These are phyloP conservation scores for Ceratobasidium sp. DNA, from an alignment of 1,284 basidiomycete species.

Conservation along the genomic window DNA sequence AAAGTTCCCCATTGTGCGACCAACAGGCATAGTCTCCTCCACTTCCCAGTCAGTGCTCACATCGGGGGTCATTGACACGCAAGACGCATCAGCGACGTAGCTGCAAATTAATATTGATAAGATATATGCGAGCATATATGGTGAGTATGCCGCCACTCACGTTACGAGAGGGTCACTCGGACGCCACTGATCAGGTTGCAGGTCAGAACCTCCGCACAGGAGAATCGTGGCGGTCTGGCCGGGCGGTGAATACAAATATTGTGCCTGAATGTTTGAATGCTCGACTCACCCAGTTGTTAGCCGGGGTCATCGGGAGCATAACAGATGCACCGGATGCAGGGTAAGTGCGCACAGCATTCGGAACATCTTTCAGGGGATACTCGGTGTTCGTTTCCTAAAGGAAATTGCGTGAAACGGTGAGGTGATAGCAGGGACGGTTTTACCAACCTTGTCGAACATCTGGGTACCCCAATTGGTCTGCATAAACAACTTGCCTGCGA, in stretches of 20 bases:
- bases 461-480: constrained; percentile 84
- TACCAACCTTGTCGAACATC: constrained; percentile 57
- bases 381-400: constrained; percentile 66
- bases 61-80: constrained; percentile 70
- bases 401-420: constrained; percentile 69
- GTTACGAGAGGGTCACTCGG: constrained; percentile 55
- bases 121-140: constrained; percentile 8
- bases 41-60: constrained; percentile 64
- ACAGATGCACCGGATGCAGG: constrained; percentile 90
- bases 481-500: constrained; percentile 67
- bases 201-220: constrained; percentile 87
- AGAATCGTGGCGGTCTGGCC: constrained; percentile 76
- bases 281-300: constrained; percentile 73
- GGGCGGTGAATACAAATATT: not conserved
- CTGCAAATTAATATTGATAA: constrained; percentile 47
- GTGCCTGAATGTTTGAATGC: not conserved
- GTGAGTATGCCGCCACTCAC: constrained; percentile 11
- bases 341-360: constrained; percentile 80
- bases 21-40: constrained; percentile 76
- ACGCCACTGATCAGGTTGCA: constrained; percentile 64
- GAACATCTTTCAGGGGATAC: constrained; percentile 57
- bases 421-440: constrained; percentile 55
- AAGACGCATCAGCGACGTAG: constrained; percentile 57
- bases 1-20: constrained; percentile 59
- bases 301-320: constrained; percentile 90